phyloP scores from a whole-genome alignment of 176 grass and related monocot genomes.

The Cenchrus purpureus region DNA sequence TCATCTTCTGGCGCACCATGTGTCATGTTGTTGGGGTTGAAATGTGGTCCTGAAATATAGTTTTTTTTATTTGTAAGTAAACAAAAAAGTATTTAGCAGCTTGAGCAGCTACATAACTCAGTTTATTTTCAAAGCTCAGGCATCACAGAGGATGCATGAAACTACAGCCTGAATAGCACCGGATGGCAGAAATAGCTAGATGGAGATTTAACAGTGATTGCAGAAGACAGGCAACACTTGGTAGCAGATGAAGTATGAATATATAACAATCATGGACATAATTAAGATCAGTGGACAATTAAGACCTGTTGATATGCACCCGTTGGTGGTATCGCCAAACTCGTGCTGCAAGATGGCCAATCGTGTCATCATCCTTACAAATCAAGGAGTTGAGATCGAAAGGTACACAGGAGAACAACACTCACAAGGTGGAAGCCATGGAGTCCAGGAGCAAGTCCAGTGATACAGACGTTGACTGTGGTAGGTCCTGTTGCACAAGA shows the following conservation, averaged over 20 bases:
- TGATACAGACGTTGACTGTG: slow-evolving; percentile 67
- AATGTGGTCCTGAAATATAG: slow-evolving; percentile 73
- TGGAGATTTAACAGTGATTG: slow-evolving; percentile 9
- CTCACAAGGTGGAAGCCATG: slow-evolving; percentile 90
- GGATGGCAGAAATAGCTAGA: background rate
- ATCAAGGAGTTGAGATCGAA: background rate
- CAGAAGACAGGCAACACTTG: background rate
- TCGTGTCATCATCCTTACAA: background rate
- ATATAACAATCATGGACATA: background rate
- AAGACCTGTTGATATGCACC: slow-evolving; percentile 90
- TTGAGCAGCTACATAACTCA: slow-evolving; percentile 1
- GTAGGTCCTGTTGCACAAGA: slow-evolving; percentile 68
- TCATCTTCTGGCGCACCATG: slow-evolving; percentile 86
- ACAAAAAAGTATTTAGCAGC: background rate
- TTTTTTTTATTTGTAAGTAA: slow-evolving; percentile 25
- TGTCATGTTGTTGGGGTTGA: slow-evolving; percentile 74
- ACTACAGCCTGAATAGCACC: background rate
- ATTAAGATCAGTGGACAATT: background rate
- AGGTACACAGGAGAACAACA: slow-evolving; percentile 9
- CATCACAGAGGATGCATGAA: background rate
- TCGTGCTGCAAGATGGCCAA: slow-evolving; percentile 67
- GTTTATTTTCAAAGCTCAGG: slow-evolving; percentile 3
- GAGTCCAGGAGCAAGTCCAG: slow-evolving; percentile 79
- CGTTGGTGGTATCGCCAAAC: slow-evolving; percentile 89
- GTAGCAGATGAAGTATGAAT: background rate